Base-by-base conservation (phyloP, 2,329 filamentous ascomycete species). In the Fusarium dimerum region DNA sequence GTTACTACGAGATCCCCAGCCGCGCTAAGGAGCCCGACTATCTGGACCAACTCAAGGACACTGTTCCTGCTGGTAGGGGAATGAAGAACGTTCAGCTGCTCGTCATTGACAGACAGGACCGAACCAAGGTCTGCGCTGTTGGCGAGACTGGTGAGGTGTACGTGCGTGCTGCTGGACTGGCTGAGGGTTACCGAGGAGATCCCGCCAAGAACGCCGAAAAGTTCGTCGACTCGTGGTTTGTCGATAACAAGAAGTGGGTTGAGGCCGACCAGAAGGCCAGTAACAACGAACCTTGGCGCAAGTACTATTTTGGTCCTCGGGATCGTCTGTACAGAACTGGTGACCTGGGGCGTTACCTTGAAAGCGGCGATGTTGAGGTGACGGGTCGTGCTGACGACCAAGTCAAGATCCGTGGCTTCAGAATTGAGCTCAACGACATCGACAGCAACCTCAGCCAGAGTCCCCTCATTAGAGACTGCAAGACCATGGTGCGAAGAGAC, bases 331-430 rank as follows among this genome's bases (percentile, higher is more conserved):
- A 99, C 72, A 77, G 89, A 17, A 94, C 87, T 39, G 94, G 93
- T 26, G 93, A 97, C 69, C 76, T 99, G 4, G 93, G 93, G 11
- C 59, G 47, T 12, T 56, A 55, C 43, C 77, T 80, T 2, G 79
- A 84, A 42, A 71, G 73, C 8, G 90, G 89, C 36, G 86, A 87
- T 59, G 87, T 91, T 11, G 88, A 89, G 65, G 89, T 86, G 66
- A 87, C 88, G 10, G 93, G 93, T 18, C 82, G 94, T 52, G 86
- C 85, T 20, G 93, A 97, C 66, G 83, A 88, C 61, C 93, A 97
- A 69, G 90, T 97, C 76, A 99, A 97, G 78, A 93, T 97, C 60
- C 88, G 94, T 54, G 93, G 93, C 2, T 97, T 97, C 79, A 83
- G 93, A 55, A 96, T 99, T 61, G 94, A 99, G 74, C 85, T 97